Base-by-base conservation (phyloP, 2,329 filamentous ascomycete genomes). In the Colletotrichum costaricense region DNA sequence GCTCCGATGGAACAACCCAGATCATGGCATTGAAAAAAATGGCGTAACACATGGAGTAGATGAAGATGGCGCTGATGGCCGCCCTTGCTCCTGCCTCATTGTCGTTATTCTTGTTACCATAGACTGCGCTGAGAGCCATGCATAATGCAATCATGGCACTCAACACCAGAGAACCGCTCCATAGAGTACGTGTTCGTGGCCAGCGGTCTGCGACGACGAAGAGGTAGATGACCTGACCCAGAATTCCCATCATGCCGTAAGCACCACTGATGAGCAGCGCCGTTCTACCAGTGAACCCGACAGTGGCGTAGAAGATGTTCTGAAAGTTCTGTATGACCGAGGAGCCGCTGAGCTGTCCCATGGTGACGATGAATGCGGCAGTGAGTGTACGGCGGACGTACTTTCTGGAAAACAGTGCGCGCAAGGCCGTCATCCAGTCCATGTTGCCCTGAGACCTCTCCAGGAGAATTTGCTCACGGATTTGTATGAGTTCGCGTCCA, bases 181-280 rank as follows among this genome's bases (percentile, higher is more conserved):
- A 74, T 4, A 74, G 49, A 8, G 72, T 74, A 0, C 67, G 67
- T 54, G 38, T 49, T 9, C 80, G 79, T 4, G 79, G 76, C 79
- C 79, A 81, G 38, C 76, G 74, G 38, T 82, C 80, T 0, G 79
- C 76, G 0, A 81, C 77, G 26, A 76, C 72, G 49, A 78, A 67
- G 9, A 81, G 63, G 60, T 79, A 79, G 46, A 81, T 77, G 11
- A 78, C 70, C 52, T 80, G 79, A 1, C 79, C 80, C 3, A 80
- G 70, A 12, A 81, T 64, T 0, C 77, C 80, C 79, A 81, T 82
- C 26, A 81, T 76, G 9, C 80, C 81, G n/a, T 82, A 82, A 22
- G 84, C 84, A 12, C 85, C 87, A 65, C 85, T 85, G 30, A 87
- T 87, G 19, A 88, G 80, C 4, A 88, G 80, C 28, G 86, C 82